Percentiles rank a stretch among this genome's conserved stretches.
Evolutionary conservation across 2,329 filamentous ascomycete species (phyloP).

Genomic region (Epichloe aotearoae): DNA sequence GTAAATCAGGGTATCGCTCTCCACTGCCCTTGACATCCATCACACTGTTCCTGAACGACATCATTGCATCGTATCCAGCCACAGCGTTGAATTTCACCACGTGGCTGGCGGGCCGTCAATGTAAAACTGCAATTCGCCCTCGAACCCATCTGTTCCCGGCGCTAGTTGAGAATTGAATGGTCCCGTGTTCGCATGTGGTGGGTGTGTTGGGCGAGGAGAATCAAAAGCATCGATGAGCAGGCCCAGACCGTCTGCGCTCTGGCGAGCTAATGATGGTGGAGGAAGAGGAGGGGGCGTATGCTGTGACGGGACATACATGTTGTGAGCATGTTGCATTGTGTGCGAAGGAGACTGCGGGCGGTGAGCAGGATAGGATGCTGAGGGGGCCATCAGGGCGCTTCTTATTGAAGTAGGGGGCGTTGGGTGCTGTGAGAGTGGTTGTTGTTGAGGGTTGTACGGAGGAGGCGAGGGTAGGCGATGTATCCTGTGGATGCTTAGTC

Average conservation of each 20-base stretch:
- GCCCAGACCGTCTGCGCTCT: conserved; percentile 21
- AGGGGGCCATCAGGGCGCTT: conserved; percentile 8
- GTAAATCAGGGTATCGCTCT: neutral
- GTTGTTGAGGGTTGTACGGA: conserved; percentile 5
- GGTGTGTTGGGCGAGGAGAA: conserved; percentile 12
- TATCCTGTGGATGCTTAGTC: neutral
- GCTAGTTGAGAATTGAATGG: conserved; percentile 12
- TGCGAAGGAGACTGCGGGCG: conserved; percentile 8
- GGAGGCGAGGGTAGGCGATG: conserved; percentile 4
- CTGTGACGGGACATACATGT: conserved; percentile 7
- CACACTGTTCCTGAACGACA: neutral
- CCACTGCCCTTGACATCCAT: neutral
- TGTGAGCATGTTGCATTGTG: conserved; percentile 3
- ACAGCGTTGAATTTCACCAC: conserved; percentile 7
- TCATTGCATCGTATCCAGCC: conserved; percentile 7
- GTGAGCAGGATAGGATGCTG: conserved; percentile 11
- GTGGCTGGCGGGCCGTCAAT: conserved; percentile 22
- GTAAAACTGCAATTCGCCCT: conserved; percentile 31
- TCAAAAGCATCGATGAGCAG: conserved; percentile 30
- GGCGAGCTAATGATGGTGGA: conserved; percentile 8
- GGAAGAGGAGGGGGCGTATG: conserved; percentile 2
- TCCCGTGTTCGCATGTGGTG: conserved; percentile 7
- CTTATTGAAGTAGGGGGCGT: conserved; percentile 9
- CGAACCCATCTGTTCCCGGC: conserved; percentile 31
- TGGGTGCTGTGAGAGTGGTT: conserved; percentile 2